These are phyloP conservation scores for Tephrocybe sp. DNA, from an alignment of 768 basidiomycete genomes.

Conservation along the genomic window DNA sequence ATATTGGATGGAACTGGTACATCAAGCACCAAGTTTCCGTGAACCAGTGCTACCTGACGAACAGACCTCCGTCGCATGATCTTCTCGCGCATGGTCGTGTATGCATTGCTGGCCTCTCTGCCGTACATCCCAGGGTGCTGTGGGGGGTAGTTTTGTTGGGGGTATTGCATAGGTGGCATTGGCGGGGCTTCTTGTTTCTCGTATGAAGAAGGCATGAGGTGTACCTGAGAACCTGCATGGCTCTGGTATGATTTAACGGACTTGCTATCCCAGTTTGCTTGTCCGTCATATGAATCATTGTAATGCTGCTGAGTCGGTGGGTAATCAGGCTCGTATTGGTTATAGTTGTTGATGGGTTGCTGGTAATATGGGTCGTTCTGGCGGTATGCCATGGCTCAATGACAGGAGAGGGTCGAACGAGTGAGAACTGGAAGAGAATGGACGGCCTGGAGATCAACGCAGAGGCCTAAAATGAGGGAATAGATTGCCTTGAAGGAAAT, in stretches of 20 bases:
- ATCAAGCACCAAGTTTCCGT: constrained; percentile 85
- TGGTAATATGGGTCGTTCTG: constrained; percentile 53
- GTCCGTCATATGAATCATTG: constrained; percentile 42
- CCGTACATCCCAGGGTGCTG: constrained; percentile 44
- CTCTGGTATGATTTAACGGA: constrained; percentile 65
- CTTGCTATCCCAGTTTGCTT: constrained; percentile 45
- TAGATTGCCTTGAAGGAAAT: constrained; percentile 7
- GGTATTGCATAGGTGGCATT: constrained; percentile 54
- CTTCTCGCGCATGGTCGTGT: constrained; percentile 69
- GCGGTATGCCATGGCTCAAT: constrained; percentile 50
- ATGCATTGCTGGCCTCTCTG: constrained; percentile 51
- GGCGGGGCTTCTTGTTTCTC: constrained; percentile 53
- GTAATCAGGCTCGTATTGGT: constrained; percentile 31
- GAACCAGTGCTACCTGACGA: constrained; percentile 73
- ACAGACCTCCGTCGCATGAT: constrained; percentile 80
- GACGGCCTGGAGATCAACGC: constrained; percentile 20
- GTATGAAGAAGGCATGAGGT: constrained; percentile 61
- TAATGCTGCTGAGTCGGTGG: constrained; percentile 29
- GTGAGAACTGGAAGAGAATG: constrained; percentile 19
- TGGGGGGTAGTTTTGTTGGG: constrained; percentile 58
- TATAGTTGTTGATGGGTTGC: constrained; percentile 24
- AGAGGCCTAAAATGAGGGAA: constrained; percentile 9
- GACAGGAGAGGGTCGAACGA: background rate
- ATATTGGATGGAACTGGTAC: constrained; percentile 78
- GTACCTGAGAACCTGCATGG: constrained; percentile 67